Evolutionary conservation across 1,139 yeast genomes (phyloP).

Genomic region (Yamadazyma friedrichii): DNA sequence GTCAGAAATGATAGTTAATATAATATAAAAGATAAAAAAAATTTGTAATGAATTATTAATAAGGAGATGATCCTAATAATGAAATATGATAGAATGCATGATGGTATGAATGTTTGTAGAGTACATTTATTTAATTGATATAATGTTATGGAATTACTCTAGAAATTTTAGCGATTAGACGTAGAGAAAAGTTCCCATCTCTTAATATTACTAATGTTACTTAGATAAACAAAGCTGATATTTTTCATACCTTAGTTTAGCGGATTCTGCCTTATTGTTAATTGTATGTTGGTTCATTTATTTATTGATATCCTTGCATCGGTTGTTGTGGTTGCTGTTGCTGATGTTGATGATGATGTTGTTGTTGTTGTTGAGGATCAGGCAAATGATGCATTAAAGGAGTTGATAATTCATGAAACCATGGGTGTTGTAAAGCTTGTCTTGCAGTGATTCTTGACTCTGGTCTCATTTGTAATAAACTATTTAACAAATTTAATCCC

Average conservation of each 20-base stretch:
- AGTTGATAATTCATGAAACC: slow-evolving; percentile 79
- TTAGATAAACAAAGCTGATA: too few species aligned
- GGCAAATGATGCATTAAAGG: slow-evolving; percentile 35
- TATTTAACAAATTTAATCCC: slow-evolving; percentile 75
- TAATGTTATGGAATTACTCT: background rate
- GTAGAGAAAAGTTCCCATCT: too few species aligned
- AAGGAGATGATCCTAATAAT: background rate
- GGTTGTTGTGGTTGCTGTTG: slow-evolving; percentile 21
- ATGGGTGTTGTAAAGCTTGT: slow-evolving; percentile 90
- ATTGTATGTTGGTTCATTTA: background rate
- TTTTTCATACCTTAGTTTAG: too few species aligned
- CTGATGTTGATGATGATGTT: slow-evolving; percentile 1
- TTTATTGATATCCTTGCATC: slow-evolving; percentile 7
- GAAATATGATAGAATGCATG: slow-evolving; percentile 3
- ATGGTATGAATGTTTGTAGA: slow-evolving; percentile 10
- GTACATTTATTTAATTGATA: slow-evolving; percentile 14
- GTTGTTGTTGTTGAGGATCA: slow-evolving; percentile 39
- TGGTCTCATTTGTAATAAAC: slow-evolving; percentile 86
- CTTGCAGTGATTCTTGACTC: slow-evolving; percentile 88
- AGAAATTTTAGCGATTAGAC: too few species aligned
- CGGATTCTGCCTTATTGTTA: too few species aligned
- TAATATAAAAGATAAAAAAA: background rate
- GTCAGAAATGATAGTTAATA: background rate
- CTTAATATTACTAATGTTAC: too few species aligned
- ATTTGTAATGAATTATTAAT: too few species aligned